These are phyloP conservation scores for Leucocoprinus sp. DNA, from an alignment of 768 basidiomycete species.

Conservation along the genomic window DNA sequence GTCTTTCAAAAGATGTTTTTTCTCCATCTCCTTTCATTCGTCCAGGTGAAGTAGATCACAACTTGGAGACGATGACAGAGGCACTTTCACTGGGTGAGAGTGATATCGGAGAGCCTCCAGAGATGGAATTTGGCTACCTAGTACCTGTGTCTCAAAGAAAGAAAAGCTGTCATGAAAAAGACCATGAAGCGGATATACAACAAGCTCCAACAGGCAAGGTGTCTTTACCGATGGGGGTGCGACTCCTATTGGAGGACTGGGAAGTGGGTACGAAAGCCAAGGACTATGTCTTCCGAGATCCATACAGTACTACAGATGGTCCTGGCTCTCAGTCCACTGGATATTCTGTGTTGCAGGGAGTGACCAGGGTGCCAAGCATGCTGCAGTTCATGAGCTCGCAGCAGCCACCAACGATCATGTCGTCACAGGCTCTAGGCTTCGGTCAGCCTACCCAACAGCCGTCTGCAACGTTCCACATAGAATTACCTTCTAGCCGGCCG, in stretches of 20 bases:
- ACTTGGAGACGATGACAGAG: slow-evolving; percentile 49
- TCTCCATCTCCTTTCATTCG: slow-evolving; percentile 34
- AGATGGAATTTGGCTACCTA: slow-evolving; percentile 54
- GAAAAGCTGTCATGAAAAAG: slow-evolving; percentile 19
- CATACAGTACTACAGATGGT: slow-evolving; percentile 35
- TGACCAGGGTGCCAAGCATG: background rate
- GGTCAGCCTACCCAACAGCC: slow-evolving; percentile 5
- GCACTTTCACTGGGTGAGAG: slow-evolving; percentile 40
- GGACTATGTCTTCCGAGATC: slow-evolving; percentile 45
- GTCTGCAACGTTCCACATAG: slow-evolving; percentile 4
- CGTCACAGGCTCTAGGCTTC: background rate
- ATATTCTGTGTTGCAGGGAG: background rate
- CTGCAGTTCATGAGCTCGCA: background rate
- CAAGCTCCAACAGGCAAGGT: slow-evolving; percentile 10
- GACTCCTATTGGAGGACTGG: slow-evolving; percentile 65
- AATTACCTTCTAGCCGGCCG: slow-evolving; percentile 4
- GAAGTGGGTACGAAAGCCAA: slow-evolving; percentile 43
- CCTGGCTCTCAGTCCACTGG: background rate
- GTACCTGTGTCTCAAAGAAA: slow-evolving; percentile 34
- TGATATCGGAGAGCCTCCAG: slow-evolving; percentile 38
- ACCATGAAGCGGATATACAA: slow-evolving; percentile 13
- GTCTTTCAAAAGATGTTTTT: slow-evolving; percentile 50
- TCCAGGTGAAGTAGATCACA: slow-evolving; percentile 19
- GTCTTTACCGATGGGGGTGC: slow-evolving; percentile 42
- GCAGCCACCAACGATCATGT: slow-evolving; percentile 6